phyloP scores from a whole-genome alignment of 768 basidiomycete species.

The Pisolithus tinctorius region DNA sequence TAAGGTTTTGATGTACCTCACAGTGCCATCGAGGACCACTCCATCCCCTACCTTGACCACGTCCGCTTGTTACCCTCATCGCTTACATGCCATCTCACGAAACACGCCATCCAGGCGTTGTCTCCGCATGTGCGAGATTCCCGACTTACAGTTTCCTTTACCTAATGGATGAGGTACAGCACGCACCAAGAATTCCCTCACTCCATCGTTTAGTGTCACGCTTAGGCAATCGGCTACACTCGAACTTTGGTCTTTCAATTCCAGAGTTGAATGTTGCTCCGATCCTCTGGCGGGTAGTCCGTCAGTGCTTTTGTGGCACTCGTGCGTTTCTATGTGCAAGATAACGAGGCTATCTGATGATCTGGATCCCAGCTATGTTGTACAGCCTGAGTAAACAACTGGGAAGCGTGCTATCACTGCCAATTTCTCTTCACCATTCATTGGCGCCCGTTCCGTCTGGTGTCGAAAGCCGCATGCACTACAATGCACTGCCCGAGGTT shows the following conservation, averaged over 20 bases:
- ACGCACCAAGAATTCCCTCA: constrained; percentile 49
- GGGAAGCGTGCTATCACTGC: constrained; percentile 46
- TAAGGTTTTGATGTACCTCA: constrained; percentile 7
- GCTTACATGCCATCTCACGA: constrained; percentile 67
- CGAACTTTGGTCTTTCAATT: constrained; percentile 49
- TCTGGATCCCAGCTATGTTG: constrained; percentile 39
- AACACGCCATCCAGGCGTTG: constrained; percentile 57
- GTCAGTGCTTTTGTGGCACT: constrained; percentile 56
- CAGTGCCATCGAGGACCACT: constrained; percentile 69
- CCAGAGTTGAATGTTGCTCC: constrained; percentile 75
- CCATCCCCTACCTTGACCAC: constrained; percentile 77
- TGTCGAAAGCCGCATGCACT: constrained; percentile 37
- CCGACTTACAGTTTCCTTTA: constrained; percentile 1
- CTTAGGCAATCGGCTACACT: constrained; percentile 51
- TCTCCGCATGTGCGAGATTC: constrained; percentile 52
- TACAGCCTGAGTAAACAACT: constrained; percentile 61
- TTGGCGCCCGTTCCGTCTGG: constrained; percentile 39
- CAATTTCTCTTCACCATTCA: constrained; percentile 52
- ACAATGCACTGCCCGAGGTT: constrained; percentile 65
- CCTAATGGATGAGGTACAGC: constrained; percentile 35
- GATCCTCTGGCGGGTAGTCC: constrained; percentile 68
- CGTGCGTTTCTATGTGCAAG: constrained; percentile 46
- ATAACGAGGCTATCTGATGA: not conserved
- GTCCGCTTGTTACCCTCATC: constrained; percentile 51
- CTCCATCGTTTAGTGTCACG: constrained; percentile 59